phyloP scores from a whole-genome alignment of 768 basidiomycete genomes.

The Rhizopogon rudus region DNA sequence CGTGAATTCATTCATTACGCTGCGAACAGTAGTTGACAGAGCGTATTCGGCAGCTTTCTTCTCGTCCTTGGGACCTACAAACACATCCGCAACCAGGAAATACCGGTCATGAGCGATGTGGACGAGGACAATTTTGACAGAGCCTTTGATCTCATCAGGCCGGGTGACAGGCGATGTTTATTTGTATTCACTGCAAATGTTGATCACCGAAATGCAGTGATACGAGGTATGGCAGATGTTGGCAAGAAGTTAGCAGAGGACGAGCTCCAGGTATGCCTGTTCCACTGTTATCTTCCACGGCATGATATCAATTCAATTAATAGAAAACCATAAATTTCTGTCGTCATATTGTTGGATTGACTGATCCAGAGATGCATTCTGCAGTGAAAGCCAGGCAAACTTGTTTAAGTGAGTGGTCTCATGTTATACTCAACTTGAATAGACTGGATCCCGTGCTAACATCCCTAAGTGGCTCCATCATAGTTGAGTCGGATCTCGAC shows the following conservation, averaged over 20 bases:
- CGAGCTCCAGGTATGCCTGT: conserved; percentile 9
- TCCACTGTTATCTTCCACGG: background rate
- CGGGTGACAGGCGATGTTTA: conserved; percentile 35
- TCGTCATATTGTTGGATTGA: conserved; percentile 12
- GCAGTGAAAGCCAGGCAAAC: conserved; percentile 5
- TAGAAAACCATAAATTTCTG: conserved; percentile 17
- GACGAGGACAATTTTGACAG: conserved; percentile 64
- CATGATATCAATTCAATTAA: background rate
- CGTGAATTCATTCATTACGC: background rate
- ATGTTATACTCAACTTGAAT: background rate
- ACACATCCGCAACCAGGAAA: conserved; percentile 58
- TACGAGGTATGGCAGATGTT: conserved; percentile 16
- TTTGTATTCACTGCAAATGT: background rate
- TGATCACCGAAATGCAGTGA: conserved; percentile 6
- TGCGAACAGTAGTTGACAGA: background rate
- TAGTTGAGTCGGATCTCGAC: conserved; percentile 8
- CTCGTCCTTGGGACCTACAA: conserved; percentile 61
- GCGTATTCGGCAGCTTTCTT: no score
- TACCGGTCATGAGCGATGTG: conserved; percentile 54
- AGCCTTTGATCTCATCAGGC: conserved; percentile 14
- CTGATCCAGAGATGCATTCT: conserved; percentile 10
- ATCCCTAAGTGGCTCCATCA: conserved; percentile 5
- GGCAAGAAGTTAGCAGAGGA: conserved; percentile 11
- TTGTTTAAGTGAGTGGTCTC: background rate
- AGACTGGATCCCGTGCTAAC: conserved; percentile 7